Conservation (phyloP, 208 protist species). For the Wallacemonas rigidus region DNA sequence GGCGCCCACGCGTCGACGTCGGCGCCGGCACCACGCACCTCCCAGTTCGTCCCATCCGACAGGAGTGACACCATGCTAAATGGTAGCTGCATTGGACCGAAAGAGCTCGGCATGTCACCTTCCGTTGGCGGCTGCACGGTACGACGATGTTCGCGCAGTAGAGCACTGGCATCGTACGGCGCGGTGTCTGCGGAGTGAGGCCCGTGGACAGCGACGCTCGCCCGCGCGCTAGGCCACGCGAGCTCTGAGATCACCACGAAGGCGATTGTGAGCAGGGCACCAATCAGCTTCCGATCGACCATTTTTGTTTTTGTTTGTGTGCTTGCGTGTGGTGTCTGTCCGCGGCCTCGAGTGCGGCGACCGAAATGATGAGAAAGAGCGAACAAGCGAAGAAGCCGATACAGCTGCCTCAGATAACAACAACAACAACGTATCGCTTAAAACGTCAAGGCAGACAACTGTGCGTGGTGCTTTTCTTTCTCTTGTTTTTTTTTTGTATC, state of each 20-base stretch:
- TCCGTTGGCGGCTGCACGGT: background rate
- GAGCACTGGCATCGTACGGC: background rate
- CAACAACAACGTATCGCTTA: too few relatives aligned
- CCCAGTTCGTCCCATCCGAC: constrained; percentile 7
- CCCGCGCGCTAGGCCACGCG: background rate
- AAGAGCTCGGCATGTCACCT: background rate
- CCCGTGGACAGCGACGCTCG: background rate
- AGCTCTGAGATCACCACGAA: constrained; percentile 1
- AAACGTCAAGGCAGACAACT: too few relatives aligned
- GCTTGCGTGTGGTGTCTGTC: background rate
- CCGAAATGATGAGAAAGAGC: too few relatives aligned
- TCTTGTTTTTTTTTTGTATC: too few relatives aligned
- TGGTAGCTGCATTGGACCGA: background rate
- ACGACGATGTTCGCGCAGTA: background rate
- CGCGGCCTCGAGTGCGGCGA: too few relatives aligned
- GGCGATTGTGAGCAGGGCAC: background rate
- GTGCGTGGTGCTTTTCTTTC: too few relatives aligned
- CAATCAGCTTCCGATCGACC: constrained; percentile 13
- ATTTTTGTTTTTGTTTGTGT: background rate
- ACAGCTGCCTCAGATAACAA: too few relatives aligned
- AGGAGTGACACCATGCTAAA: constrained; percentile 17
- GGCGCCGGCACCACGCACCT: background rate
- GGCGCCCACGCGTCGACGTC: background rate
- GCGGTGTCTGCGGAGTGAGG: background rate
- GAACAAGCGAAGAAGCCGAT: too few relatives aligned